These are phyloP conservation scores for Pyricularia sp. DNA, from an alignment of 2,329 filamentous ascomycete species.

Conservation along the genomic window DNA sequence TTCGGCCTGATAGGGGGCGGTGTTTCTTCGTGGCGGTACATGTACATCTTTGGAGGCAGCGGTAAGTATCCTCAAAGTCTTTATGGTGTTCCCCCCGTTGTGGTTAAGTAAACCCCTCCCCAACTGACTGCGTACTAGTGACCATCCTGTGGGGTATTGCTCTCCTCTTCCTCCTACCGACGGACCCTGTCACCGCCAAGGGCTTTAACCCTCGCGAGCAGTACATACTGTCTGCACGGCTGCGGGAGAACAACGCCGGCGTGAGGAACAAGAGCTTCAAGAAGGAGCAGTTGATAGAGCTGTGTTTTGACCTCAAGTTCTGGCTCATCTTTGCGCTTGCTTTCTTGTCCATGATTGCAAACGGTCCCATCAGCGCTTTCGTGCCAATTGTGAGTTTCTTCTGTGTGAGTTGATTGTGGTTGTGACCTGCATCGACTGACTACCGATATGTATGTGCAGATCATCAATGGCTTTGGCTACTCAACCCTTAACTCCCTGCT, in stretches of 20 bases:
- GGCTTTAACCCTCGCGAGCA: slow-evolving; percentile 17
- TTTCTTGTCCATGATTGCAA: slow-evolving; percentile 30
- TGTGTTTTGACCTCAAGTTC: slow-evolving; percentile 22
- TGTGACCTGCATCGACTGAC: not conserved
- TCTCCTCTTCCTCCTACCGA: slow-evolving; percentile 27
- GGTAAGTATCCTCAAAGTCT: slow-evolving; percentile 7
- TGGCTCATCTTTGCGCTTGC: slow-evolving; percentile 29
- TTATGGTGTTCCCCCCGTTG: not conserved
- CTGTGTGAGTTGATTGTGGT: not conserved
- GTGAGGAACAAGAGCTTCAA: slow-evolving; percentile 34
- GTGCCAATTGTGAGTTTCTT: slow-evolving; percentile 21
- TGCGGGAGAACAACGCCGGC: slow-evolving; percentile 24
- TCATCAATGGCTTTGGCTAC: slow-evolving; percentile 34
- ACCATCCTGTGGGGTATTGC: slow-evolving; percentile 7
- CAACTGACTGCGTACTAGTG: not conserved
- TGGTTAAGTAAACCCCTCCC: not conserved
- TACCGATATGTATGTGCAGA: slow-evolving; percentile 8
- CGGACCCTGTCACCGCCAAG: slow-evolving; percentile 19
- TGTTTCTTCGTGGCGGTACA: slow-evolving; percentile 30
- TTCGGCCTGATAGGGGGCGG: slow-evolving; percentile 39
- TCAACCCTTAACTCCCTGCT: slow-evolving; percentile 31
- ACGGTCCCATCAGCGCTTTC: slow-evolving; percentile 34
- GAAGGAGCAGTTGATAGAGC: slow-evolving; percentile 28
- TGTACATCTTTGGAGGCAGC: slow-evolving; percentile 50
- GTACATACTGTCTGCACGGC: slow-evolving; percentile 15